phyloP scores from a whole-genome alignment of 352 stramenopile species.

The Pythium sp. region DNA sequence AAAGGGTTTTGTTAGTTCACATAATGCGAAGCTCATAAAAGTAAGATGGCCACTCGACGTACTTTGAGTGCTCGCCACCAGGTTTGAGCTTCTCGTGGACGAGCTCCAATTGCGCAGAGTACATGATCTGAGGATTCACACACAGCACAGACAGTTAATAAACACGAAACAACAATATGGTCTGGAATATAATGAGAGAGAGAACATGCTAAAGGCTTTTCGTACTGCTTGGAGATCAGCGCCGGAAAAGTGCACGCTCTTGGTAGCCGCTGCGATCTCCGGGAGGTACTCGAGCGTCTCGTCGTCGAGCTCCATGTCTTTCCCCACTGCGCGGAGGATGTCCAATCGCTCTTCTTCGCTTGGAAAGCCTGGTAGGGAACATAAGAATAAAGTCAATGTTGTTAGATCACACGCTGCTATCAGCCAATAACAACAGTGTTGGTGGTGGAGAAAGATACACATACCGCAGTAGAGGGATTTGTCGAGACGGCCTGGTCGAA shows the following conservation, averaged over 20 bases:
- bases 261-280: slow-evolving; percentile 62
- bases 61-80: slow-evolving; percentile 46
- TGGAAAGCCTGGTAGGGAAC: slow-evolving; percentile 65
- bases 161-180: not conserved
- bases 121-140: slow-evolving; percentile 66
- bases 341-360: slow-evolving; percentile 72
- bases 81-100: slow-evolving; percentile 91
- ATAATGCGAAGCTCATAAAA: not conserved
- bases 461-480: slow-evolving; percentile 91
- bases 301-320: slow-evolving; percentile 72
- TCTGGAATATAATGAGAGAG: not conserved
- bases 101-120: slow-evolving; percentile 92
- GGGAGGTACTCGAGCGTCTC: slow-evolving; percentile 71
- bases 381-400: too few species aligned
- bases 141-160: not conserved
- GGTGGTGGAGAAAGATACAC: not conserved
- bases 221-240: slow-evolving; percentile 92
- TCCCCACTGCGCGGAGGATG: slow-evolving; percentile 72
- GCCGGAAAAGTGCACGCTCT: slow-evolving; percentile 86
- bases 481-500: slow-evolving; percentile 93
- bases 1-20: not conserved
- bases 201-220: not conserved
- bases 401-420: not conserved
- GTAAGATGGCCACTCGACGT: slow-evolving; percentile 11
- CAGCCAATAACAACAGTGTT: not conserved